Evolutionary conservation across 768 basidiomycete species (phyloP).

Genomic region (Suillus spraguei): DNA sequence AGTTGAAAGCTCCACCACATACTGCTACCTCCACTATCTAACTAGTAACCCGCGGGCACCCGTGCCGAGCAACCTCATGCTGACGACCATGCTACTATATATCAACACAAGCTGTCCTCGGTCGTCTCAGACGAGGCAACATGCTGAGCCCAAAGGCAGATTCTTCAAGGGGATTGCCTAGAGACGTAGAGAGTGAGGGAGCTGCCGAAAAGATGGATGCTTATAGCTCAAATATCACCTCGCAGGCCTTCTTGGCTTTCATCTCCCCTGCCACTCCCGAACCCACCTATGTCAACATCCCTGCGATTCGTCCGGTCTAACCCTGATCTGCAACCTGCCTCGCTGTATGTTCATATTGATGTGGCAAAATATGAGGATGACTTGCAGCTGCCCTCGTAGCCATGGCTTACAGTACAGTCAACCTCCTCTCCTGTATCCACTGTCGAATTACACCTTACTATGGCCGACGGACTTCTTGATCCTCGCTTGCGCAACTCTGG

Average conservation of each 20-base stretch:
- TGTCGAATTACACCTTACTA: conserved; percentile 22
- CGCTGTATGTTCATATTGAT: conserved; percentile 18
- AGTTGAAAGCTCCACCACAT: no score
- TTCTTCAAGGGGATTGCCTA: conserved; percentile 23
- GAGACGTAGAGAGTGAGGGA: conserved; percentile 22
- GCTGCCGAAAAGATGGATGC: conserved; percentile 2
- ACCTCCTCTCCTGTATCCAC: conserved; percentile 28
- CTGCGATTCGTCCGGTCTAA: conserved; percentile 34
- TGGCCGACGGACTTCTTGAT: conserved; percentile 32
- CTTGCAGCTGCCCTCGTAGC: conserved; percentile 7
- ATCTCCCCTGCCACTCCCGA: conserved; percentile 15
- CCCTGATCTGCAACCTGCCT: conserved; percentile 29
- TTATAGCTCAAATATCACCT: background rate
- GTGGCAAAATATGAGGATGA: background rate
- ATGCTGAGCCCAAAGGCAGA: conserved; percentile 30
- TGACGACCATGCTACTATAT: no score
- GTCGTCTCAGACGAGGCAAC: conserved; percentile 28
- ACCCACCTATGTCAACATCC: conserved; percentile 20
- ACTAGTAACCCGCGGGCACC: no score
- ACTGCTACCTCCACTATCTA: no score
- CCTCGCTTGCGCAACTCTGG: conserved; percentile 26
- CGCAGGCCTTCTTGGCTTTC: background rate
- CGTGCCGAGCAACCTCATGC: no score
- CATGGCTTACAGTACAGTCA: background rate
- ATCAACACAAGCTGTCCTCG: conserved; percentile 31